phyloP scores from a whole-genome alignment of 306 rosid genomes.

The Vigna radiata region DNA sequence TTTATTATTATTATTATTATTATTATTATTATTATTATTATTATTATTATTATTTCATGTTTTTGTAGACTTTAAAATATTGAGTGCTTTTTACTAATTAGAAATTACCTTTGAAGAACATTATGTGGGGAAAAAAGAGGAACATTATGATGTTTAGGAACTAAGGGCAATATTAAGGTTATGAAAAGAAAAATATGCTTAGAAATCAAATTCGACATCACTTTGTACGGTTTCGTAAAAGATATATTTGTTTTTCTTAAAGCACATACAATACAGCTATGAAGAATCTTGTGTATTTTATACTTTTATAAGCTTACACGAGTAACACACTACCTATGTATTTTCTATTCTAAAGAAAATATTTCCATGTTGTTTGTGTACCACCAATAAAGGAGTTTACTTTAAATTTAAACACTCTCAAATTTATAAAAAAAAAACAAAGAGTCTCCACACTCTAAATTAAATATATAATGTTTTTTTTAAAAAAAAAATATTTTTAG shows the following conservation, averaged over 20 bases:
- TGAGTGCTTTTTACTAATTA: not conserved
- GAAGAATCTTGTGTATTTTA: conserved; percentile 2
- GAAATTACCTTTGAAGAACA: not conserved
- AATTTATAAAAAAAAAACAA: no score
- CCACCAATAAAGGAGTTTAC: not conserved
- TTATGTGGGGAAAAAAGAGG: no score
- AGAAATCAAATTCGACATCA: not conserved
- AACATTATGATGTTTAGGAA: no score
- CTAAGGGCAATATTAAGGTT: no score
- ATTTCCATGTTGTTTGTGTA: not conserved
- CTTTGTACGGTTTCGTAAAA: not conserved
- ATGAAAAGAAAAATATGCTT: not conserved
- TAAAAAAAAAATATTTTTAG: no score
- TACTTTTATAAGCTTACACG: not conserved
- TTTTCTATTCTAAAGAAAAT: not conserved
- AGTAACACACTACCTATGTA: not conserved
- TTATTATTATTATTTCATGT: not conserved
- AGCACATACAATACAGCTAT: not conserved
- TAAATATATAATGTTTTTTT: no score
- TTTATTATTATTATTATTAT: not conserved
- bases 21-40: not conserved
- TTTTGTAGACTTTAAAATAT: not conserved
- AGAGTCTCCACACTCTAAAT: no score
- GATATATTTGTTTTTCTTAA: not conserved
- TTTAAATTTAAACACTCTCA: not conserved